Evolutionary conservation across 106 monocot species (phyloP), one percentile per base, ranked within the genome.

Genomic region (Acanthochlamys bracteata): DNA sequence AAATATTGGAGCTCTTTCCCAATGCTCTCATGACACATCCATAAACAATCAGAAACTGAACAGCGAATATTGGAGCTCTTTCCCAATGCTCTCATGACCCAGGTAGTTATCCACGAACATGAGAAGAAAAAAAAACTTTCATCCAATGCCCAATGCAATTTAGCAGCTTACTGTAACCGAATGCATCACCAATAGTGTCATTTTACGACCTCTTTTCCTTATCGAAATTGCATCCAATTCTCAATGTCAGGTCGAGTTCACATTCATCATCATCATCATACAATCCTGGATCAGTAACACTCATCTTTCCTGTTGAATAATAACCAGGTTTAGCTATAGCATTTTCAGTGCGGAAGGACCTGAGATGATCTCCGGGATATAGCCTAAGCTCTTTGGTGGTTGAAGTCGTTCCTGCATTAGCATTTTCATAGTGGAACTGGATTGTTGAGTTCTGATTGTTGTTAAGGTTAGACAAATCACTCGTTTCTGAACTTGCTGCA

Each of bases 401-500:
- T 42, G 33, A 40, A 14, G 14, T 40, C 20, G 20, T 14, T 39
- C 47, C 24, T 23, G 16, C 40, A 26, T 41, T 22, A 47, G 23
- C 58, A 24, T 22, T 24, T 16, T 69, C 55, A 10, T 11, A 26
- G 21, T 60, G 25, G 16, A 22, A 16, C 12, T 63, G 69, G 19
- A 40, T n/a, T 24, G 20, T 12, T 0, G 47, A 47, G 6, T 42
- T 19, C 25, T 66, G 24, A 20, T 20, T 60, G 8, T 25, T 41
- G 15, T 11, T 33, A 7, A 10, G 13, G 24, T 41, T 16, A 3
- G 41, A 59, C 9, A 42, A 66, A 24, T 55, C 1, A 39, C 70
- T 70, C 12, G 25, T 51, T 19, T 65, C 16, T 10, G 67, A 67
- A 16, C 47, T 60, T 4, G 66, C 49, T 33, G 24, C 39, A 39